phyloP scores from a whole-genome alignment of 2,329 filamentous ascomycete genomes.

The Cladophialophora yegresii region DNA sequence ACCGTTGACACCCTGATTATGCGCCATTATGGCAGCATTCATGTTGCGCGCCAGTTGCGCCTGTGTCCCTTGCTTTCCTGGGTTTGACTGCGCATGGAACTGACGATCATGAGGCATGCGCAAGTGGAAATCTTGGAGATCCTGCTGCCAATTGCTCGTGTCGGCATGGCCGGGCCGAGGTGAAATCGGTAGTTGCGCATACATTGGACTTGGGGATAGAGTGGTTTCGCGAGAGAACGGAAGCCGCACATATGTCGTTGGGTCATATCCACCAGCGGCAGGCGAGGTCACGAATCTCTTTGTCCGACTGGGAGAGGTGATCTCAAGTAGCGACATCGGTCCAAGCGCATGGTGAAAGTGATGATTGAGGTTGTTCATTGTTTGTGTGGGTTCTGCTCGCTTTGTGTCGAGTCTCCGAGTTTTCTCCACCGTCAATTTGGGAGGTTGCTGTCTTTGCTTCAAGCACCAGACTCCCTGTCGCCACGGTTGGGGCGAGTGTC shows the following conservation, averaged over 20 bases:
- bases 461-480: slow-evolving; percentile 55
- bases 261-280: slow-evolving; percentile 39
- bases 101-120: slow-evolving; percentile 48
- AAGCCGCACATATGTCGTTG: slow-evolving; percentile 10
- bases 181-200: slow-evolving; percentile 50
- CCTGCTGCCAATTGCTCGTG: slow-evolving; percentile 53
- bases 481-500: slow-evolving; percentile 54
- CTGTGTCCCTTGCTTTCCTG: slow-evolving; percentile 46
- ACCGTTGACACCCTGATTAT: slow-evolving; percentile 41
- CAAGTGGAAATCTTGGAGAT: slow-evolving; percentile 57
- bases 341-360: slow-evolving; percentile 33
- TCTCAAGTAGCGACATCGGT: slow-evolving; percentile 24
- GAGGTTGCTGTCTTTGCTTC: slow-evolving; percentile 52
- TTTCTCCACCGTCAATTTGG: slow-evolving; percentile 42
- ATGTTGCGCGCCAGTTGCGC: slow-evolving; percentile 39
- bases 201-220: slow-evolving; percentile 57
- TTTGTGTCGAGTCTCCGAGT: slow-evolving; percentile 31
- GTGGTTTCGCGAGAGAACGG: slow-evolving; percentile 40
- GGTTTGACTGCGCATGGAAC: slow-evolving; percentile 51
- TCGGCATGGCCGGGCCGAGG: slow-evolving; percentile 46
- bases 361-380: slow-evolving; percentile 39
- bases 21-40: slow-evolving; percentile 38
- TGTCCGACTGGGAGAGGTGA: slow-evolving; percentile 27
- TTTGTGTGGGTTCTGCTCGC: slow-evolving; percentile 39
- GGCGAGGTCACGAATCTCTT: slow-evolving; percentile 36